Evolutionary conservation across 805 yeast genomes (phyloP), one percentile per base, ranked within the genome.

Genomic region (Ogataea wickerhamii): DNA sequence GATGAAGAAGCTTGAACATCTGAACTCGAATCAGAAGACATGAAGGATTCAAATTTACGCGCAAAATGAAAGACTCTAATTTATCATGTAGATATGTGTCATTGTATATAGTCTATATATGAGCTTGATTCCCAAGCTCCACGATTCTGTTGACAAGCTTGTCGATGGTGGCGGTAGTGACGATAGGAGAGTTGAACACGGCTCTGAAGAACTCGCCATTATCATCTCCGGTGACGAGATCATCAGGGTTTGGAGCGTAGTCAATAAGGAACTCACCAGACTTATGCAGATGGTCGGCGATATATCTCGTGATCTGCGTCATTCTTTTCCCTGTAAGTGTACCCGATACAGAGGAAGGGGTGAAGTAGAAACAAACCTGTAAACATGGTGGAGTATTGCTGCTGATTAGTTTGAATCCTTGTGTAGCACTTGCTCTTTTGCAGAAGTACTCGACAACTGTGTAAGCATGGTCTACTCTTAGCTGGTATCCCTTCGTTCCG

Each of bases 141-240:
- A 67, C 55, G 20, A 75, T 67, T 13, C 58, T 52, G 1, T 49
- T 61, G 6, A 75, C 59, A 22, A 78, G 57, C 34, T 60, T 66
- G 48, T 76, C 80, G 14, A 74, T 63, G 0, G 66, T 55, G n/a
- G 45, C 59, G 30, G 63, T 63, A 11, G 71, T 61, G 2, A 78
- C 70, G 14, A 59, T 65, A 2, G 95, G 93, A 36, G 88, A 77
- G 58, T 82, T 82, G 60, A 87, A 79, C 5, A 87, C 95, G 11
- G 83, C 91, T 39, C 95, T 67, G 68, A 86, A 86, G 55, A 87
- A 87, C 59, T 85, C 93, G 5, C 94, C 95, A 16, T 69, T 63
- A 21, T 64, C 63, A 32, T 72, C 72, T 2, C 60, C 63, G 2
- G 62, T 43, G 7, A 54, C 52, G 5, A 61, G 52, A 29, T 57